Conservation (phyloP, 2,329 filamentous ascomycete species). For the Aureobasidium subglaciale region DNA sequence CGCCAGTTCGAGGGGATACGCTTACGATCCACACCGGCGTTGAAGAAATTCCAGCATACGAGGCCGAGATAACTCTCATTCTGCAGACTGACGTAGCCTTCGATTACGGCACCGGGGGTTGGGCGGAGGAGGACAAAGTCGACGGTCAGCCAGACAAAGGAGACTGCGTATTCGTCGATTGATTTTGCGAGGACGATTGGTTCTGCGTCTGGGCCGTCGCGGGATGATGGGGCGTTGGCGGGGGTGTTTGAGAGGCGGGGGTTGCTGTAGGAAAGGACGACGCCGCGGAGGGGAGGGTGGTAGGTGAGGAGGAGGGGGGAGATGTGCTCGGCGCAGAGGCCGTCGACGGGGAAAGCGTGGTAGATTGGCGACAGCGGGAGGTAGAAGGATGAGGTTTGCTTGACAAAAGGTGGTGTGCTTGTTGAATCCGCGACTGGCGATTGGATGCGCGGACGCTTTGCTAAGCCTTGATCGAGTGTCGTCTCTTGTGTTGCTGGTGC, state of each 20-base stretch:
- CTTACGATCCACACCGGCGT: slow-evolving; percentile 72
- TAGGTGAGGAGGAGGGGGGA: slow-evolving; percentile 70
- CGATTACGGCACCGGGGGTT: slow-evolving; percentile 62
- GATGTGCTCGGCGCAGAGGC: slow-evolving; percentile 66
- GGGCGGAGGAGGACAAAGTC: slow-evolving; percentile 82
- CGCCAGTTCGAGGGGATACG: slow-evolving; percentile 72
- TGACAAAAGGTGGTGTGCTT: slow-evolving; percentile 61
- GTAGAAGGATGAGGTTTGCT: slow-evolving; percentile 74
- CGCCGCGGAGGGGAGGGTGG: slow-evolving; percentile 62
- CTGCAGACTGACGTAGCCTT: slow-evolving; percentile 77
- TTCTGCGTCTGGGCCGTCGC: slow-evolving; percentile 29
- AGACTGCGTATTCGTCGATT: slow-evolving; percentile 77
- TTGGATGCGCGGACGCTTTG: slow-evolving; percentile 9
- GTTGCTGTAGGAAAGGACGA: slow-evolving; percentile 68
- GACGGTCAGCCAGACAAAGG: slow-evolving; percentile 81
- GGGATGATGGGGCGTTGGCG: slow-evolving; percentile 22
- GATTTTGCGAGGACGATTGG: slow-evolving; percentile 35
- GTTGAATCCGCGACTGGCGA: not conserved
- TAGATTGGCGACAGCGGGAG: slow-evolving; percentile 66
- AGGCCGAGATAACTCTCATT: slow-evolving; percentile 84
- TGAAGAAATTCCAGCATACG: slow-evolving; percentile 86
- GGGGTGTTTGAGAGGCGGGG: slow-evolving; percentile 57
- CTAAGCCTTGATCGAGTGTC: not conserved
- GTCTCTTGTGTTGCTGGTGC: slow-evolving; percentile 17
- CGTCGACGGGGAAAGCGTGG: slow-evolving; percentile 62